Base-by-base conservation (phyloP, 805 yeast genomes). In the Teunomyces kruisii region DNA sequence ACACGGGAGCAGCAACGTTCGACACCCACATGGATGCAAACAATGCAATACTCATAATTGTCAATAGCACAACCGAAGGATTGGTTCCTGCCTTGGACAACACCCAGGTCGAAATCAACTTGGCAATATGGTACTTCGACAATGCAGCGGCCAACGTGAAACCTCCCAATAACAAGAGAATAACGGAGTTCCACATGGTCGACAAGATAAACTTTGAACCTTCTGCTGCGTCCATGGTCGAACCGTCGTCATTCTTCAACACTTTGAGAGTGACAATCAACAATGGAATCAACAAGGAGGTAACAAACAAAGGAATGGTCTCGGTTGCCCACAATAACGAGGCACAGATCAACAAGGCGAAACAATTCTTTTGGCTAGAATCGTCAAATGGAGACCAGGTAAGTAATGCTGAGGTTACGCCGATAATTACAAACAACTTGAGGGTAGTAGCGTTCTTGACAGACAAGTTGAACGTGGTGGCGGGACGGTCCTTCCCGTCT, bases 281-380 rank as follows among this genome's bases (percentile, higher is more conserved):
- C 38, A 92, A 70, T 1, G 99, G 99, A 14, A 94, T 79, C 30
- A 88, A 57, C 45, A 92, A 64, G 0, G 97, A 85, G 1, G 99
- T 92, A 12, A 86, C 95, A 65, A 88, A 94, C 35, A 92, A 70
- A 5, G 98, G 98, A 51, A 92, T 81, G 0, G 96, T 81, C 60
- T 92, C 99, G 9, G 97, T 88, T 0, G 98, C 97, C 99, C 98
- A 92, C 19, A 91, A 70, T 40, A 91, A 59, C 0, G 97, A 90
- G 1, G 96, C 84, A 54, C 88, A 80, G 3, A 86, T 75, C 38
- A 94, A 74, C 4, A 92, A 70, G 0, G 97, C 96, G 60, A 92
- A 77, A 67, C 99, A 54, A 43, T 67, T 58, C 30, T 61, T 58
- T 45, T 71, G 74, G 19, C 64, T 64, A 3, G 43, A 32, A 46